Base-by-base conservation (phyloP, 306 rosid genomes). In the Hippophae gyantsensis region DNA sequence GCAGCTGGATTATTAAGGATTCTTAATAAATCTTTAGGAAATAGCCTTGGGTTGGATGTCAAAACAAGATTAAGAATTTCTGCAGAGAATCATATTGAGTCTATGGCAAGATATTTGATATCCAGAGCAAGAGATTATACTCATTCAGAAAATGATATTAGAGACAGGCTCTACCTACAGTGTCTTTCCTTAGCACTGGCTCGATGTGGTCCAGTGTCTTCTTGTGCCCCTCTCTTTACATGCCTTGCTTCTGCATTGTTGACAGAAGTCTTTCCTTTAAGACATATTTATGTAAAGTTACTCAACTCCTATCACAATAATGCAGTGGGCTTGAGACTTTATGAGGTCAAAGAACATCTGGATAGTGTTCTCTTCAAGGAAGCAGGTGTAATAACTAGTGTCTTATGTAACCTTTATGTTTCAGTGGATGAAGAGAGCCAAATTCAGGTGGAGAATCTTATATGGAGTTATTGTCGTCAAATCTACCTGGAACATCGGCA, bases 371-470 rank as follows among this genome's bases (percentile, higher is more conserved):
- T 67, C 27, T 87, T 85, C 64, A 87, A 87, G 80, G 98, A 90
- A 76, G 89, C 96, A 5, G 95, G 96, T 58, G 81, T 79, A 11
- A 59, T 90, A 52, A 72, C 87, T 0, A 77, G 87, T 68, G 72
- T 85, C 74, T 78, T 90, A 51, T 87, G 98, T 73, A 83, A 63
- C 53, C 95, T 68, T 46, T 87, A 92, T 81, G 78, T 71, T 68
- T 79, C 76, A 57, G 87, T 74, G 6, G 87, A 69, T 13, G 95
- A 78, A 49, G 83, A 79, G 61, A 83, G 66, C 72, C 81, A 76
- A 77, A 58, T 32, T 45, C 45, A 63, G 25, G 95, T 87, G 43
- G 98, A 87, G 60, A 85, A 78, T 73, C 82, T 81, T 65, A 48
- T 87, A 13, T 92, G 96, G 98, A 73, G 74, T 70, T 87, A 78